These are phyloP conservation scores for Panaeolus papilionaceus DNA, from an alignment of 768 basidiomycete species.

Conservation along the genomic window DNA sequence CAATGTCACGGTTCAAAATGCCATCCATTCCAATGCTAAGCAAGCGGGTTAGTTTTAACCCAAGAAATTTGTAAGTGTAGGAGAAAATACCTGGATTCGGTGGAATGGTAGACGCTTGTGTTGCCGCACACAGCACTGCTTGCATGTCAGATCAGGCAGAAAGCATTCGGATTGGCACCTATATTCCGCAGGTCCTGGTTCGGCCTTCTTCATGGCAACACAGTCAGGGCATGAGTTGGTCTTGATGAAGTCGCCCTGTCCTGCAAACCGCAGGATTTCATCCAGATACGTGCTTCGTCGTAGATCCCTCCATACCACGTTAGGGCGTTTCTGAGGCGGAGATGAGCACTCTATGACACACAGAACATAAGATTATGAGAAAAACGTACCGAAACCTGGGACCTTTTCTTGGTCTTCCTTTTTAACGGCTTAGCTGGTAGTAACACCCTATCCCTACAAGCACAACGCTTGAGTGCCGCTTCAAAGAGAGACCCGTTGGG, in stretches of 20 bases:
- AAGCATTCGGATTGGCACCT: slow-evolving; percentile 18
- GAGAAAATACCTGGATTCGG: slow-evolving; percentile 18
- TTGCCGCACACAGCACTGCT: slow-evolving; percentile 17
- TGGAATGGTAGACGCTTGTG: slow-evolving; percentile 18
- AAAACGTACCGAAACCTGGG: slow-evolving; percentile 21
- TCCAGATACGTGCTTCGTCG: slow-evolving; percentile 9
- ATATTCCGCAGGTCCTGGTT: slow-evolving; percentile 7
- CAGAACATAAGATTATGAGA: too few species aligned
- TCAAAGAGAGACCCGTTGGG: slow-evolving; percentile 10
- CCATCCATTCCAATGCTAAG: too few species aligned
- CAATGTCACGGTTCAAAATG: too few species aligned
- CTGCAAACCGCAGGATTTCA: slow-evolving; percentile 5
- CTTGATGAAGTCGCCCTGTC: not conserved
- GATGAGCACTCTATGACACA: too few species aligned
- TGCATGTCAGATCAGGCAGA: slow-evolving; percentile 19
- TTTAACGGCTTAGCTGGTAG: not conserved
- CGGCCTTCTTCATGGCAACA: not conserved
- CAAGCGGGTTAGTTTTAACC: too few species aligned
- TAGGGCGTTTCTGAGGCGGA: slow-evolving; percentile 11
- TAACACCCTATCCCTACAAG: slow-evolving; percentile 4
- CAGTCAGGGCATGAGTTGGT: slow-evolving; percentile 1
- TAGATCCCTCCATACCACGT: slow-evolving; percentile 16
- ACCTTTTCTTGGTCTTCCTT: slow-evolving; percentile 12
- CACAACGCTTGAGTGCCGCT: slow-evolving; percentile 12
- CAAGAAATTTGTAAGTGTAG: too few species aligned